These are phyloP conservation scores for Carex scoparia DNA, from an alignment of 176 grass and related monocot genomes.

Conservation along the genomic window DNA sequence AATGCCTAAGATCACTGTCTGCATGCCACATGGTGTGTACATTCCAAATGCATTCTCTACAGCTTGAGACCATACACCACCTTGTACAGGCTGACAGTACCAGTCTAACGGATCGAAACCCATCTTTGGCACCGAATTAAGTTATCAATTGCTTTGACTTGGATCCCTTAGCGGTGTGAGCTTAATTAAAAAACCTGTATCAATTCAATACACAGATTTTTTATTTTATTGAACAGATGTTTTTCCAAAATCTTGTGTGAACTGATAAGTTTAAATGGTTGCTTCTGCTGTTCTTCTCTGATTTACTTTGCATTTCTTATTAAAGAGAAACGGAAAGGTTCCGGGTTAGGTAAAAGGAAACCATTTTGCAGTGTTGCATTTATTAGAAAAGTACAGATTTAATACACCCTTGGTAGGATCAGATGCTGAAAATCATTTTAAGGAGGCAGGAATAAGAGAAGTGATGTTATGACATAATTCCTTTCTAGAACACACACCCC, in stretches of 20 bases:
- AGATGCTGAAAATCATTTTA: neutral
- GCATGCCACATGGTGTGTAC: constrained; percentile 81
- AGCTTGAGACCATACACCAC: constrained; percentile 56
- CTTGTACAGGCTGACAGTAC: constrained; percentile 81
- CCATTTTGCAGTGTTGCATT: neutral
- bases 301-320: neutral
- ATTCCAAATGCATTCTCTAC: constrained; percentile 64
- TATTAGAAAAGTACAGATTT: neutral
- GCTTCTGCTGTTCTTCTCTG: neutral
- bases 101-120: constrained; percentile 63
- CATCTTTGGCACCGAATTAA: constrained; percentile 35
- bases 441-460: neutral
- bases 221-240: neutral
- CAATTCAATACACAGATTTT: neutral
- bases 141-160: constrained; percentile 15
- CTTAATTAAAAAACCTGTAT: constrained; percentile 23
- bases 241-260: neutral
- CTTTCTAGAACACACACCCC: neutral
- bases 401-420: neutral
- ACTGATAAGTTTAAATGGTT: neutral
- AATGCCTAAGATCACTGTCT: constrained; percentile 69
- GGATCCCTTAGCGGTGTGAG: constrained; percentile 12
- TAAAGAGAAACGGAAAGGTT: neutral
- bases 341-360: neutral
- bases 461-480: neutral